A percentile compares a stretch with the other conserved stretches of the same genome.
Evolutionary conservation across 2,329 filamentous ascomycete species (phyloP).

Genomic region (Sclerotinia nivalis): DNA sequence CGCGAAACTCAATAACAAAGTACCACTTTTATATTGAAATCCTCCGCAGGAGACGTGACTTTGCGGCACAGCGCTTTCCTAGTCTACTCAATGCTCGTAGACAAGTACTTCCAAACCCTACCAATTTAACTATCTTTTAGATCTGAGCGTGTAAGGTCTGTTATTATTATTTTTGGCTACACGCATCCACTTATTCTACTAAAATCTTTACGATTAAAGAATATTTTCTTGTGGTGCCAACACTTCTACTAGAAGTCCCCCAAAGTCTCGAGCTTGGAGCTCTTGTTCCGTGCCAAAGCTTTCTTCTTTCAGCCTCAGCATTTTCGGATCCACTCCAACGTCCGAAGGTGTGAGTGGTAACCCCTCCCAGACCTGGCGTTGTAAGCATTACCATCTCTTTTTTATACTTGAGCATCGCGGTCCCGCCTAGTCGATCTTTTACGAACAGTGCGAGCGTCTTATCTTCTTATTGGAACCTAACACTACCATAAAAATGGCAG

Average conservation of each 20-base stretch:
- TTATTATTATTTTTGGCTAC: constrained; percentile 21
- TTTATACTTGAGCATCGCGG: constrained; percentile 19
- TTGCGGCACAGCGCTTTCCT: constrained; percentile 23
- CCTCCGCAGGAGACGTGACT: constrained; percentile 1
- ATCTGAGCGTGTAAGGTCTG: constrained; percentile 3
- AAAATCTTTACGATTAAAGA: constrained; percentile 10
- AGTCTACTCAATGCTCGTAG: neutral
- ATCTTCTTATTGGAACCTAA: constrained; percentile 14
- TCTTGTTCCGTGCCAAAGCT: constrained; percentile 13
- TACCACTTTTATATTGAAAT: constrained; percentile 8
- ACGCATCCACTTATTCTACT: constrained; percentile 18
- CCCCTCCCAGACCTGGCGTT: constrained; percentile 23
- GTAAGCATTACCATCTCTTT: constrained; percentile 20
- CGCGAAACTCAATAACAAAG: constrained; percentile 6
- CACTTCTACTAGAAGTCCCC: constrained; percentile 3
- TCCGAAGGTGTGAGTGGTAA: constrained; percentile 17
- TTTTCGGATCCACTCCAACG: constrained; percentile 20
- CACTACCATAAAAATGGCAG: constrained; percentile 49
- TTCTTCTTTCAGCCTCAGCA: constrained; percentile 18
- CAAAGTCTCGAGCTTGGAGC: constrained; percentile 7
- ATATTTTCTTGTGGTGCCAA: constrained; percentile 9
- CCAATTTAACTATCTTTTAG: neutral
- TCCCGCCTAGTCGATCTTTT: constrained; percentile 1
- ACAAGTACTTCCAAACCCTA: neutral
- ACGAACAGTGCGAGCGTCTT: constrained; percentile 5